Percentiles rank a stretch among this genome's conserved stretches.
phyloP scores from a whole-genome alignment of 495 filamentous ascomycete genomes.

The Trichoderma gamsii region DNA sequence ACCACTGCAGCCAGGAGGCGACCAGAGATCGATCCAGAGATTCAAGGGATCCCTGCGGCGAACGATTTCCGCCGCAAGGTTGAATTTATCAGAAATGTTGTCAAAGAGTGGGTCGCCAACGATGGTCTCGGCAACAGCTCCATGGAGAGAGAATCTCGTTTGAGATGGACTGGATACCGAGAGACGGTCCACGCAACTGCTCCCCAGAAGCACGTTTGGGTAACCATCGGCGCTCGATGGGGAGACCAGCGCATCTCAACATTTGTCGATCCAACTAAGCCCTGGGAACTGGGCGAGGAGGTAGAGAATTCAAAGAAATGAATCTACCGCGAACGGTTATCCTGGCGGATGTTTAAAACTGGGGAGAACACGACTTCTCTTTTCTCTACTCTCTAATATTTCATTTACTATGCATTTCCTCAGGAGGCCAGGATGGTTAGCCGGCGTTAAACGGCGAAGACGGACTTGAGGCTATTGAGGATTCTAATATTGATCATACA shows the following conservation, averaged over 20 bases:
- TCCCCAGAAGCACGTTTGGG: constrained; percentile 71
- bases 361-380: not conserved
- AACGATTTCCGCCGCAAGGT: constrained; percentile 80
- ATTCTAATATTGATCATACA: not conserved
- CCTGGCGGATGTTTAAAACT: not conserved
- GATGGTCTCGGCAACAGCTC: constrained; percentile 61
- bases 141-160: constrained; percentile 42
- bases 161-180: constrained; percentile 63
- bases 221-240: constrained; percentile 68
- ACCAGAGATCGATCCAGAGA: constrained; percentile 52
- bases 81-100: constrained; percentile 61
- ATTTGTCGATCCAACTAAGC: constrained; percentile 46
- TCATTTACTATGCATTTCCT: not conserved
- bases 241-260: constrained; percentile 56
- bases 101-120: constrained; percentile 66
- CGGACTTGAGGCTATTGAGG: constrained; percentile 3
- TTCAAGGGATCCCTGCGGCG: constrained; percentile 58
- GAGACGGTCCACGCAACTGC: constrained; percentile 54
- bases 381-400: not conserved
- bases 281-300: constrained; percentile 41
- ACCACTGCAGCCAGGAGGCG: constrained; percentile 34
- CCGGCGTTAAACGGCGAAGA: constrained; percentile 5
- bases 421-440: not conserved
- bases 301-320: constrained; percentile 33
- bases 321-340: not conserved